phyloP scores from a whole-genome alignment of 495 filamentous ascomycete species.

The Penicillium bialowiezense region DNA sequence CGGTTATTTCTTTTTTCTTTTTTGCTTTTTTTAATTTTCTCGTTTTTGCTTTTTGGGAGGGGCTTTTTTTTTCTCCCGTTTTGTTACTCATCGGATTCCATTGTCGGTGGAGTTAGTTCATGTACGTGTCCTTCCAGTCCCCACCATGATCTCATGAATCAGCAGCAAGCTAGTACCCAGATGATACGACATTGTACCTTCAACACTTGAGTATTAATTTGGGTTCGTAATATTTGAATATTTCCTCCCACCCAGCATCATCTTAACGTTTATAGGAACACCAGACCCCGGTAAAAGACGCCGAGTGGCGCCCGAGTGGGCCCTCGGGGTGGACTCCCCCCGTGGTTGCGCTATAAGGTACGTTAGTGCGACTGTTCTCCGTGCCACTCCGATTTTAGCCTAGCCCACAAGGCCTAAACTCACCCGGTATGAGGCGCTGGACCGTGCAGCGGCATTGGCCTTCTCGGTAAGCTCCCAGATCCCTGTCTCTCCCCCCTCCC shows the following conservation, averaged over 20 bases:
- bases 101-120: background rate
- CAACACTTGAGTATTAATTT: too few species aligned
- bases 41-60: background rate
- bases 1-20: constrained; percentile 17
- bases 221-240: too few species aligned
- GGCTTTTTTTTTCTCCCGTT: background rate
- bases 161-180: too few species aligned
- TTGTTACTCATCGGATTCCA: background rate
- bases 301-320: constrained; percentile 25
- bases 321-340: constrained; percentile 21
- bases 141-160: constrained; percentile 3
- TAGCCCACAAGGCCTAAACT: constrained; percentile 22
- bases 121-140: background rate
- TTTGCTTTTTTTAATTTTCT: constrained; percentile 11
- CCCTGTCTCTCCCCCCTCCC: constrained; percentile 14
- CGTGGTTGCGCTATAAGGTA: constrained; percentile 25
- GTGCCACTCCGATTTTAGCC: constrained; percentile 29
- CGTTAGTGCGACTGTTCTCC: constrained; percentile 29
- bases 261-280: too few species aligned
- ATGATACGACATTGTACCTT: too few species aligned
- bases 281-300: constrained; percentile 17
- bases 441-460: constrained; percentile 19
- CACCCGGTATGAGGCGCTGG: constrained; percentile 17
- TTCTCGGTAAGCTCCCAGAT: constrained; percentile 9
- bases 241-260: too few species aligned